Base-by-base conservation (phyloP, 2,329 filamentous ascomycete genomes). In the Aspergillus tanneri region DNA sequence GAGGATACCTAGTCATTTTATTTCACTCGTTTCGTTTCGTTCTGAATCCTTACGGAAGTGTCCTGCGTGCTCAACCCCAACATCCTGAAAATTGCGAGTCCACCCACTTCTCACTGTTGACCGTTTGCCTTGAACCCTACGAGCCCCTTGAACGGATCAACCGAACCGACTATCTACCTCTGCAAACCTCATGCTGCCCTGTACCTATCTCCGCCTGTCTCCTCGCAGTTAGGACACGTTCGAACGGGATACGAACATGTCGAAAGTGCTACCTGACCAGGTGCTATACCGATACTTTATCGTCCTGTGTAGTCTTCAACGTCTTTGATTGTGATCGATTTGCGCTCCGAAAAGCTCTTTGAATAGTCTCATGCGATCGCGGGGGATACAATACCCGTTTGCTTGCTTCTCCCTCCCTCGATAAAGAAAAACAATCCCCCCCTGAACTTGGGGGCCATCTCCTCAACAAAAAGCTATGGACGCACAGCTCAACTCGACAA, bases 211-310 rank as follows among this genome's bases (percentile, higher is more conserved):
- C 47, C 46, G 38, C 42, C 39, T 40, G 40, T 47, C 47, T 47
- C 36, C 40, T 44, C 45, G 48, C 54, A 46, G 43, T 40, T 42
- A 28, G 47, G 35, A 43, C 51, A 42, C 35, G 43, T 50, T 47
- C 36, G 45, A 48, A 35, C 24, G 47, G 47, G 39, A 46, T 46
- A 49, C 56, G 57, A 57, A 53, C 50, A 61, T 61, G 57, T 59
- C 57, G 53, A 56, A 55, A 44, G 52, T 42, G 49, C 49, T 48
- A 30, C 38, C 50, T 47, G 40, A 25, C 32, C 50, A 30, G 48
- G 48, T 52, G 24, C 47, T 43, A 43, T 49, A 39, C 52, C 50
- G 28, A 24, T 53, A 27, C 43, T 43, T 41, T 40, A 44, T 45
- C 45, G 43, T 44, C 49, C 28, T 53, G 16, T 48, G 46, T 43